These are phyloP conservation scores for Dalbergia cultrata DNA, from an alignment of 306 rosid species.

Conservation along the genomic window DNA sequence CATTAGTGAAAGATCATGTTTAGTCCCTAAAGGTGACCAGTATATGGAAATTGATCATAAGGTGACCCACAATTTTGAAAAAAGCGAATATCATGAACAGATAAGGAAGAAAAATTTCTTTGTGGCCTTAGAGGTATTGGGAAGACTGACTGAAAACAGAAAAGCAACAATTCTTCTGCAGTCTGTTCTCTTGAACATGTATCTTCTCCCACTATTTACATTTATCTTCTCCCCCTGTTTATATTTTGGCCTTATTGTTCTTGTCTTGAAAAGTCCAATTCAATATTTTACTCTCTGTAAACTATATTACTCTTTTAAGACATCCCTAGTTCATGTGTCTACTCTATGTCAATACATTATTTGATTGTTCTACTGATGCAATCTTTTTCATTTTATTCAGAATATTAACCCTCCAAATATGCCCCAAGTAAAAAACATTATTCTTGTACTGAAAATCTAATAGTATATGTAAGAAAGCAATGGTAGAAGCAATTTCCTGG, in stretches of 20 bases:
- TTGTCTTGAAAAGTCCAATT: conserved; percentile 30
- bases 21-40: conserved; percentile 40
- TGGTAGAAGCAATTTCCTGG: conserved; percentile 19
- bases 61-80: conserved; percentile 33
- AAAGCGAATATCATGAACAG: conserved; percentile 55
- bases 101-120: conserved; percentile 64
- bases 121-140: conserved; percentile 74
- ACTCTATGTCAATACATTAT: conserved; percentile 1
- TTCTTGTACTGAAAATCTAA: conserved; percentile 5
- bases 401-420: conserved; percentile 12
- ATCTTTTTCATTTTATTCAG: background rate
- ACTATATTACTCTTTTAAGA: background rate
- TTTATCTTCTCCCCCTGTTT: conserved; percentile 43
- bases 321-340: conserved; percentile 11
- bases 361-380: conserved; percentile 21
- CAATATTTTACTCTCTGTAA: conserved; percentile 16
- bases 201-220: conserved; percentile 39
- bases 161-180: conserved; percentile 70
- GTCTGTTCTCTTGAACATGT: conserved; percentile 80
- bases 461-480: conserved; percentile 8
- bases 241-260: conserved; percentile 27
- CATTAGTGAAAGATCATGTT: conserved; percentile 52
- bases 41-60: conserved; percentile 61
- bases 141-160: conserved; percentile 67
- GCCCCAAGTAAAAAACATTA: background rate